Conservation (phyloP, 768 basidiomycete genomes). For the Boletus huronensis region DNA sequence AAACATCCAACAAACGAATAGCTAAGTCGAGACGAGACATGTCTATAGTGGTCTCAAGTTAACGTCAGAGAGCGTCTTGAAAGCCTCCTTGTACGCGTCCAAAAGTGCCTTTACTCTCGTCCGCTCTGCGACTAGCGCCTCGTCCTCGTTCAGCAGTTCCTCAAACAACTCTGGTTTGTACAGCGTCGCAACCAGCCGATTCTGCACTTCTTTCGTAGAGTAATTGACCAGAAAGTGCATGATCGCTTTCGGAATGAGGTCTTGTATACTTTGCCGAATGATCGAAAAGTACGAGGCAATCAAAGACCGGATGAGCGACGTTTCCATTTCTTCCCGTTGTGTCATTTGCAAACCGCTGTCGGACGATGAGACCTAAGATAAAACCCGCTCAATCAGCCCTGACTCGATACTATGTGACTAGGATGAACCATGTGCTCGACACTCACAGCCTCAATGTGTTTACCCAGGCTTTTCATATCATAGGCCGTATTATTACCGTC, state of each 20-base stretch:
- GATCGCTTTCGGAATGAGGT: constrained; percentile 95
- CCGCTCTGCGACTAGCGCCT: constrained; percentile 90
- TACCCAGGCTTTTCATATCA: constrained; percentile 98
- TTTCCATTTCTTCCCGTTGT: constrained; percentile 94
- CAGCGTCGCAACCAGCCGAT: constrained; percentile 87
- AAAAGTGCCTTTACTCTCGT: constrained; percentile 89
- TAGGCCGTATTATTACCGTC: constrained; percentile 84
- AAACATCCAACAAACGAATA: too few species aligned
- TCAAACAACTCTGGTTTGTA: constrained; percentile 94
- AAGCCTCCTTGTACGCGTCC: constrained; percentile 94
- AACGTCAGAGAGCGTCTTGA: constrained; percentile 82
- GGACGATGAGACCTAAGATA: constrained; percentile 49
- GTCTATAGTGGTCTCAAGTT: constrained; percentile 60
- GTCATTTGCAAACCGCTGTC: constrained; percentile 63
- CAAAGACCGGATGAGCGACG: constrained; percentile 86
- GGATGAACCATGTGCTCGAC: neutral
- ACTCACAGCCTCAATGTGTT: constrained; percentile 95
- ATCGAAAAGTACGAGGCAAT: constrained; percentile 96
- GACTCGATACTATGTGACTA: constrained; percentile 4
- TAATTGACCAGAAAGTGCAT: constrained; percentile 98
- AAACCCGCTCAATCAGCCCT: constrained; percentile 4
- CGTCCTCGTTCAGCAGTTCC: constrained; percentile 92
- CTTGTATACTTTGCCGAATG: constrained; percentile 94
- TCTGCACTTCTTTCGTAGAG: constrained; percentile 96
- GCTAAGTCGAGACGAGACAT: neutral